A percentile compares a stretch with the other conserved stretches of the same genome.
These are phyloP conservation scores for Metschnikowia cubensis DNA, from an alignment of 805 yeast species.

Conservation along the genomic window DNA sequence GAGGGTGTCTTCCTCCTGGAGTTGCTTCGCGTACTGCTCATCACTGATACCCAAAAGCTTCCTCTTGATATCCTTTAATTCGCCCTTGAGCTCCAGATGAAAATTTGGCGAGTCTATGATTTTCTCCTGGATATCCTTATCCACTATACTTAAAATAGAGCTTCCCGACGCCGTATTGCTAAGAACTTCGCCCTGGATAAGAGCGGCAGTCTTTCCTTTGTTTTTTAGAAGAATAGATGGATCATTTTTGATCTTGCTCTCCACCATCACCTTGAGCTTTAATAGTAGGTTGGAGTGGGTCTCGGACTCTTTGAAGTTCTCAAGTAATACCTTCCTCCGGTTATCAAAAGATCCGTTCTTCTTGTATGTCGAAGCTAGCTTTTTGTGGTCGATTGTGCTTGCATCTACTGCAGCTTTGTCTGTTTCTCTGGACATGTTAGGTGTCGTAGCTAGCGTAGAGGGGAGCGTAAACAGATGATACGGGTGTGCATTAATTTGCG, in stretches of 20 bases:
- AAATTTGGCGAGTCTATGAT: constrained; percentile 41
- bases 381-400: constrained; percentile 29
- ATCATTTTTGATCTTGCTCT: constrained; percentile 43
- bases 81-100: constrained; percentile 28
- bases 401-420: background rate
- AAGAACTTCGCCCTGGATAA: constrained; percentile 50
- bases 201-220: constrained; percentile 48
- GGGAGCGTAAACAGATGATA: background rate
- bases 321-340: constrained; percentile 40
- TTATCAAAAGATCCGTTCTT: constrained; percentile 48
- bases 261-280: constrained; percentile 41
- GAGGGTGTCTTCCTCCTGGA: constrained; percentile 20
- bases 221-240: constrained; percentile 46
- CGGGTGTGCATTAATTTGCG: background rate
- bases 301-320: constrained; percentile 39
- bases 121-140: constrained; percentile 42
- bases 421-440: background rate
- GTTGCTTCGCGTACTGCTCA: constrained; percentile 33
- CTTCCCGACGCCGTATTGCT: constrained; percentile 15
- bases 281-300: constrained; percentile 38
- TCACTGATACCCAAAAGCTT: constrained; percentile 33
- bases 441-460: background rate
- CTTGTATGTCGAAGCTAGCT: constrained; percentile 41
- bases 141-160: constrained; percentile 37
- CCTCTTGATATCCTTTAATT: constrained; percentile 33